Evolutionary conservation across 2,329 filamentous ascomycete genomes (phyloP).

Genomic region (Penicillium sclerotigenum): DNA sequence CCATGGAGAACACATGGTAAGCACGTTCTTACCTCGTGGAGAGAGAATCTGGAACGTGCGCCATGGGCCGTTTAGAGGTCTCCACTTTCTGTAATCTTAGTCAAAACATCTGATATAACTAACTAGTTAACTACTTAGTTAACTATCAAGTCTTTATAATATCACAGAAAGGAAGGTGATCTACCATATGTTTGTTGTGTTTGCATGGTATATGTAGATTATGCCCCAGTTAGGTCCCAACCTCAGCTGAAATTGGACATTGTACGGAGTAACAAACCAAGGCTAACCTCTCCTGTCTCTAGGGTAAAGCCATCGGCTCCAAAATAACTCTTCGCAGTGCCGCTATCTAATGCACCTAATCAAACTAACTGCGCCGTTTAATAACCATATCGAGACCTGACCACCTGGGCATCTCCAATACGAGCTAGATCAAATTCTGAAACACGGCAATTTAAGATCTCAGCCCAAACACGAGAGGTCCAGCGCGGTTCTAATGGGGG

Average conservation of each 20-base stretch:
- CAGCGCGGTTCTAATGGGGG: neutral
- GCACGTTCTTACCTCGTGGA: neutral
- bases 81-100: constrained; percentile 7
- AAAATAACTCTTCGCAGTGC: neutral
- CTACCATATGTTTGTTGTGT: neutral
- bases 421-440: neutral
- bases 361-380: neutral
- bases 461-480: neutral
- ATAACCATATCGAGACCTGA: neutral
- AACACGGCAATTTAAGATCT: constrained; percentile 1
- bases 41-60: constrained; percentile 14
- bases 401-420: neutral
- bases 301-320: neutral
- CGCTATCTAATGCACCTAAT: neutral
- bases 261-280: neutral
- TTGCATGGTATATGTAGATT: neutral
- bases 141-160: too few relatives aligned
- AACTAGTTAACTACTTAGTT: too few relatives aligned
- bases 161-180: too few relatives aligned
- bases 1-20: neutral
- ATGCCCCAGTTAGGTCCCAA: neutral
- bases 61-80: constrained; percentile 11
- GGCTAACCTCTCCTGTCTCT: neutral
- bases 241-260: neutral
- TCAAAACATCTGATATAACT: neutral